phyloP scores from a whole-genome alignment of 2,329 filamentous ascomycete species.

The Paecilomyces formosus region DNA sequence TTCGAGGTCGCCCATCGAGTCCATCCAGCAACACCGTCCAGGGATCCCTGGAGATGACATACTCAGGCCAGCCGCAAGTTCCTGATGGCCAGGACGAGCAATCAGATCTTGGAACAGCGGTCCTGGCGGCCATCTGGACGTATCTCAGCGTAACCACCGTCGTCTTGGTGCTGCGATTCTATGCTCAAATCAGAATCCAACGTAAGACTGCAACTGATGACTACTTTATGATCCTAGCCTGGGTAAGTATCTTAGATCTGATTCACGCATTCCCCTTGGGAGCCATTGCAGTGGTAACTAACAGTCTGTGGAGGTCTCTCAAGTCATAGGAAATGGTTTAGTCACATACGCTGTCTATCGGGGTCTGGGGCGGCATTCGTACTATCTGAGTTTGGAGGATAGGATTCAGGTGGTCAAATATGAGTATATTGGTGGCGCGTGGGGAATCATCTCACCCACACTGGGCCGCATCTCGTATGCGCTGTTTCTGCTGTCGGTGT shows the following conservation, averaged over 20 bases:
- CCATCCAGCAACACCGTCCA: neutral
- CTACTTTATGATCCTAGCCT: slow-evolving; percentile 7
- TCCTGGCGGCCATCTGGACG: slow-evolving; percentile 3
- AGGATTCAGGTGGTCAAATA: slow-evolving; percentile 8
- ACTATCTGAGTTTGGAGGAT: slow-evolving; percentile 2
- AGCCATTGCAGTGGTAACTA: neutral
- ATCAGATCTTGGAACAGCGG: neutral
- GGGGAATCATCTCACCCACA: slow-evolving; percentile 8
- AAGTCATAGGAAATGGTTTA: slow-evolving; percentile 2
- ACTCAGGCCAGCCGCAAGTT: neutral
- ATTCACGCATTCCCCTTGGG: neutral
- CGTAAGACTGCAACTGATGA: slow-evolving; percentile 2
- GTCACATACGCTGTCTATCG: slow-evolving; percentile 8
- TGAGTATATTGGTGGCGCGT: slow-evolving; percentile 8
- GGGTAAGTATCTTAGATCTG: slow-evolving; percentile 2
- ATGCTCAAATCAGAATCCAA: slow-evolving; percentile 3
- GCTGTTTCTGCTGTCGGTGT: slow-evolving; percentile 10
- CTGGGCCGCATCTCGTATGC: slow-evolving; percentile 11
- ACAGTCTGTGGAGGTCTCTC: slow-evolving; percentile 1
- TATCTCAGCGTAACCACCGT: slow-evolving; percentile 2
- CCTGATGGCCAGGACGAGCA: neutral
- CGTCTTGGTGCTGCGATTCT: slow-evolving; percentile 4
- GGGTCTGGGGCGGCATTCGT: slow-evolving; percentile 10
- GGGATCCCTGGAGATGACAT: neutral
- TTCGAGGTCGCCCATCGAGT: neutral